Evolutionary conservation across 192 early-diverging fungal genomes (phyloP), one percentile per base, ranked within the genome.

Genomic region (Radiomyces spectabilis): DNA sequence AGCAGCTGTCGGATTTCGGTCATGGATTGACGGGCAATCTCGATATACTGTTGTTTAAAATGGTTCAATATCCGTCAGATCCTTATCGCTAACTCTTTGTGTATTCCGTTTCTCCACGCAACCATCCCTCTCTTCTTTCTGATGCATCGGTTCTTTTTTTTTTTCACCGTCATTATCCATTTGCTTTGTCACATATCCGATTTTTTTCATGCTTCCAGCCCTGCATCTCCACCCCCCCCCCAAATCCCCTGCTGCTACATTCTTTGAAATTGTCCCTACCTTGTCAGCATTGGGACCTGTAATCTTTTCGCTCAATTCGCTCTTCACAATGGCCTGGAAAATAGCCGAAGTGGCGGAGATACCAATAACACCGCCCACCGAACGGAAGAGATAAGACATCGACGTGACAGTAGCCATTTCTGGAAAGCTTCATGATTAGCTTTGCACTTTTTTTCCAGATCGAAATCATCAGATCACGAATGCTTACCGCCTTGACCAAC

Each of bases 311-410:
- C 31, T 40, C 21, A 63, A 53, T 1, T 40, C 24, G 1, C 35
- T 7, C n/a, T 68, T 68, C 29, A 73, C 26, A 12, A 49, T 41
- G 13, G 47, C 46, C 42, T 73, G 71, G 27, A 73, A 57, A 19
- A 64, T 58, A n/a, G 71, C 66, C 4, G 66, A 67, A 2, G 63
- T 61, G 22, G 75, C 41, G 4, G 74, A 71, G 1, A 84, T 52
- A 44, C 77, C 77, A 53, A 82, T 61, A 16, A 79, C 77, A 45
- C 72, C 64, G n/a, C 82, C 80, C 33, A 73, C 58, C 24, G 55
- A 56, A 34, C 72, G 66, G 27, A 77, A 54, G 41, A 84, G 68
- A 49, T 73, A 69, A 15, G 71, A 71, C 5, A 73, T 64, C 6
- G 72, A 63, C 16, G 77, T 76, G 13, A 72, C 68, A 0, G 67